Percentiles rank a stretch among this genome's conserved stretches.
Conservation (phyloP, 2,329 filamentous ascomycete genomes). For the Arthrobotrys pseudoclavata region DNA sequence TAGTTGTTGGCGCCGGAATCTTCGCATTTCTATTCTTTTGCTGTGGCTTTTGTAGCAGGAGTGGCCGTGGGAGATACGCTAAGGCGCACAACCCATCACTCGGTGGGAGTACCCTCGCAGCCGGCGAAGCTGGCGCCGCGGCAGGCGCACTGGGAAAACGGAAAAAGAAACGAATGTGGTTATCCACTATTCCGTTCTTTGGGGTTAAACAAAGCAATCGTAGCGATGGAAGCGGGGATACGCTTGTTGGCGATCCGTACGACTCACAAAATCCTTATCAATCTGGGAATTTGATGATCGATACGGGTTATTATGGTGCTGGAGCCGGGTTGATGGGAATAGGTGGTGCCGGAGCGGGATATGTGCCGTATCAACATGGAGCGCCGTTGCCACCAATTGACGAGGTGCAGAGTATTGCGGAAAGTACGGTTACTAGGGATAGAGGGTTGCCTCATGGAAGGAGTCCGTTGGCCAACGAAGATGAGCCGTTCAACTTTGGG, state of each 20-base stretch:
- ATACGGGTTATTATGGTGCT: constrained; percentile 55
- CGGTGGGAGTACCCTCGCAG: constrained; percentile 10
- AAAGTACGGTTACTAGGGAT: constrained; percentile 41
- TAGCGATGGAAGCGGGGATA: constrained; percentile 45
- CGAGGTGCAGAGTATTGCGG: constrained; percentile 58
- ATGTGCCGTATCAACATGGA: constrained; percentile 51
- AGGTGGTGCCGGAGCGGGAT: constrained; percentile 11
- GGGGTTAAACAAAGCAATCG: constrained; percentile 33
- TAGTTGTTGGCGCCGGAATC: constrained; percentile 37
- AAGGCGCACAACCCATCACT: constrained; percentile 33
- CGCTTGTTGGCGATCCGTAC: constrained; percentile 41
- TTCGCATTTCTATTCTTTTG: constrained; percentile 53
- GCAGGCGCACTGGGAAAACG: background rate
- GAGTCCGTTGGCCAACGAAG: constrained; percentile 20
- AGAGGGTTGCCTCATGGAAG: constrained; percentile 2
- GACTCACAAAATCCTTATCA: constrained; percentile 22
- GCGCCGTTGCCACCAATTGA: constrained; percentile 56
- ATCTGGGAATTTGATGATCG: constrained; percentile 22
- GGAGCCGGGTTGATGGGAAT: constrained; percentile 26
- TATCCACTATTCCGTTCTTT: constrained; percentile 53
- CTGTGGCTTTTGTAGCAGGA: constrained; percentile 44
- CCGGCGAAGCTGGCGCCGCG: background rate
- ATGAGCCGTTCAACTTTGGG: constrained; percentile 46
- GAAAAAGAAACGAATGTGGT: constrained; percentile 49
- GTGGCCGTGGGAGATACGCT: constrained; percentile 33